Evolutionary conservation across 257 asterid genomes (phyloP).

Genomic region (Knoxia roxburghii): DNA sequence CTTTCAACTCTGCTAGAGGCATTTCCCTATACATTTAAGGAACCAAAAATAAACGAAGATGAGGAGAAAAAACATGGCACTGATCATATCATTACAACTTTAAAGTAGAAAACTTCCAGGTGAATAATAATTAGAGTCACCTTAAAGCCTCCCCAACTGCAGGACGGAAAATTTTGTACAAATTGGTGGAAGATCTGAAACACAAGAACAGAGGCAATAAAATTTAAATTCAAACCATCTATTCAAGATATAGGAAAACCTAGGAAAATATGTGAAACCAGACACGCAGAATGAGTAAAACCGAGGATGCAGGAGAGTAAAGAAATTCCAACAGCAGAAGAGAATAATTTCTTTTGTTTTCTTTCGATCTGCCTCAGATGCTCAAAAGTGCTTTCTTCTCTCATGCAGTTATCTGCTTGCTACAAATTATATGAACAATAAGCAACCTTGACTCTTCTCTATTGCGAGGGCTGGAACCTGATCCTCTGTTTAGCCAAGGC

Average conservation of each 20-base stretch:
- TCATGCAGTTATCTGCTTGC: neutral
- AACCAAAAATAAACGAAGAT: conserved; percentile 2
- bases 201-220: conserved; percentile 20
- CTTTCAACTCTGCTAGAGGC: conserved; percentile 74
- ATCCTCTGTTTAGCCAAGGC: neutral
- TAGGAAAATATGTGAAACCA: neutral
- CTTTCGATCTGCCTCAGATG: neutral
- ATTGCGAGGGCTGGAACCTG: neutral
- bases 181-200: conserved; percentile 68
- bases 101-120: neutral
- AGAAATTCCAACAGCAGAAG: neutral
- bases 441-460: neutral
- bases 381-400: neutral
- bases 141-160: conserved; percentile 89
- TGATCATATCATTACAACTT: neutral
- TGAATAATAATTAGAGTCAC: conserved; percentile 24
- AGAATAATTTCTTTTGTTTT: too few species aligned
- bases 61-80: neutral
- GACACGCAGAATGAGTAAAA: neutral
- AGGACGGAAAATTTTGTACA: conserved; percentile 82
- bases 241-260: neutral
- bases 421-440: neutral
- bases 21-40: conserved; percentile 70
- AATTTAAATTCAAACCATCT: conserved; percentile 10
- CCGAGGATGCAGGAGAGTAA: neutral